These are phyloP conservation scores for Euryodendron excelsum DNA, from an alignment of 148 eudicot genomes.

Conservation along the genomic window DNA sequence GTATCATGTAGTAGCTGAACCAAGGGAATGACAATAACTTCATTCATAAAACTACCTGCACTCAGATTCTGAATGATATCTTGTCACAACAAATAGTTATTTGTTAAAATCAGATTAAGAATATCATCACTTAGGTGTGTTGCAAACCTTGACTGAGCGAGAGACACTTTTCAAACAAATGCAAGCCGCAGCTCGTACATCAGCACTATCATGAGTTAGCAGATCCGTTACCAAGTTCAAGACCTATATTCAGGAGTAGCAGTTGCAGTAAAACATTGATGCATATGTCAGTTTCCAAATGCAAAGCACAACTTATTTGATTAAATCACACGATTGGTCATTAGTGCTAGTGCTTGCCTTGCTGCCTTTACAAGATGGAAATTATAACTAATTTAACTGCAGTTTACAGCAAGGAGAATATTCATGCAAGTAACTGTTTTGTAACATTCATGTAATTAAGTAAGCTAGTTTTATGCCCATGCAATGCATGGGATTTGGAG, in stretches of 20 bases:
- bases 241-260: constrained; percentile 40
- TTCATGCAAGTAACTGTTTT: too few species aligned
- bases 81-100: constrained; percentile 19
- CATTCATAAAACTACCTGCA: constrained; percentile 87
- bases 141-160: constrained; percentile 88
- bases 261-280: not conserved
- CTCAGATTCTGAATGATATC: constrained; percentile 68
- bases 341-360: not conserved
- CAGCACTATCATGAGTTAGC: constrained; percentile 61
- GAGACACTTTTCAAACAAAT: constrained; percentile 76
- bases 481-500: too few species aligned
- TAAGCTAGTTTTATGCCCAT: too few species aligned
- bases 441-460: too few species aligned
- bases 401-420: too few species aligned
- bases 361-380: too few species aligned
- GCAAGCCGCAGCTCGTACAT: constrained; percentile 88
- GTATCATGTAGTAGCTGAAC: constrained; percentile 63
- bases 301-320: not conserved
- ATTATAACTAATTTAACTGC: too few species aligned
- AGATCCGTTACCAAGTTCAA: constrained; percentile 57
- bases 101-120: constrained; percentile 26
- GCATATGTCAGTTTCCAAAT: not conserved
- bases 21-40: constrained; percentile 50
- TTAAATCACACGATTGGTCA: not conserved
- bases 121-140: constrained; percentile 2